Conservation (phyloP, 2,329 filamentous ascomycete genomes). For the Paramyrothecium roridum region DNA sequence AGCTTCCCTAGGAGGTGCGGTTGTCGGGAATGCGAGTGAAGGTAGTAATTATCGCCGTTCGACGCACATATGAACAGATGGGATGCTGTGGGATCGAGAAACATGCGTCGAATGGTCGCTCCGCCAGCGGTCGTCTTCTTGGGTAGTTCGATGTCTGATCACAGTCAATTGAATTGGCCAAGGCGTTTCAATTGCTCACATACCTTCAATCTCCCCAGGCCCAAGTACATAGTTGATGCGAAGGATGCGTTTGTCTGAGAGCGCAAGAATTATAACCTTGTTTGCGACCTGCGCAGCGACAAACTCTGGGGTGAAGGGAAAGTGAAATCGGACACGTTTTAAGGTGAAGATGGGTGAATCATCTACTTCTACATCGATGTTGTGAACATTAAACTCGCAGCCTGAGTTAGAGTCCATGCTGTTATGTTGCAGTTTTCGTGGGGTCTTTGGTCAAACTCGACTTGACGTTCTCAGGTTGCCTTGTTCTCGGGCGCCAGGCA, state of each 20-base stretch:
- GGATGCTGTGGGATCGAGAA: constrained; percentile 94
- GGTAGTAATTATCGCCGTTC: constrained; percentile 93
- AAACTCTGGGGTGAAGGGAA: constrained; percentile 91
- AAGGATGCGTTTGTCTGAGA: constrained; percentile 88
- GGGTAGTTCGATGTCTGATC: constrained; percentile 87
- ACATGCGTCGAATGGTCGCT: constrained; percentile 82
- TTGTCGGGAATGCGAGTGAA: constrained; percentile 90
- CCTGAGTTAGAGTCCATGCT: too few species aligned
- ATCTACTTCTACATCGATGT: too few species aligned
- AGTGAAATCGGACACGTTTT: constrained; percentile 87
- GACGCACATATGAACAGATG: constrained; percentile 91
- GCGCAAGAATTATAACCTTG: constrained; percentile 88
- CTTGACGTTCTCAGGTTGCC: too few species aligned
- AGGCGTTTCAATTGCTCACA: constrained; percentile 8
- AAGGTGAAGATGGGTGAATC: constrained; percentile 90
- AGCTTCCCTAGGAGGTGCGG: constrained; percentile 78
- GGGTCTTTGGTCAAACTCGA: too few species aligned
- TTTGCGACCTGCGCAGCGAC: constrained; percentile 96
- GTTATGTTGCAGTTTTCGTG: too few species aligned
- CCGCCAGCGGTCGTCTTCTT: constrained; percentile 90
- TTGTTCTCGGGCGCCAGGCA: too few species aligned
- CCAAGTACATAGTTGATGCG: constrained; percentile 84
- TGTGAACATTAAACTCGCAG: too few species aligned
- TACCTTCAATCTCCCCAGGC: constrained; percentile 93
- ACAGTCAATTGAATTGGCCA: not conserved